A percentile compares a stretch with the other conserved stretches of the same genome.
These are phyloP conservation scores for Phaeosphaeriaceae sp. DNA, from an alignment of 2,329 filamentous ascomycete genomes.

Conservation along the genomic window DNA sequence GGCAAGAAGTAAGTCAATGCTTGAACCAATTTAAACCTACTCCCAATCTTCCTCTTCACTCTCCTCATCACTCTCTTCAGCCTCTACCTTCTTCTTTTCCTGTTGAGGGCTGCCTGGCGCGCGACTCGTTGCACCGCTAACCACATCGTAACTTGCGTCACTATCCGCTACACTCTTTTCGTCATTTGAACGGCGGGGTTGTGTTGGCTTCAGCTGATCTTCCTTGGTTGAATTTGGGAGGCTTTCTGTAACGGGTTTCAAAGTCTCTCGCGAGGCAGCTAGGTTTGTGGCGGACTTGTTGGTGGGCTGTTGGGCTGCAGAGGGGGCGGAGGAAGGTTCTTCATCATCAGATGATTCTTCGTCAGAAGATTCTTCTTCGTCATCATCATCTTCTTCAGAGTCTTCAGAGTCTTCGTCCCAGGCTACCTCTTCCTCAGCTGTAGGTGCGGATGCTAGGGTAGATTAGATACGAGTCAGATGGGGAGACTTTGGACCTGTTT, in stretches of 20 bases:
- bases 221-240: constrained; percentile 5
- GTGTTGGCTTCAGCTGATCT: constrained; percentile 61
- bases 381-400: constrained; percentile 9
- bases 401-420: constrained; percentile 76
- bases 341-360: constrained; percentile 6
- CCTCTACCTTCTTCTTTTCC: constrained; percentile 52
- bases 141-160: constrained; percentile 94
- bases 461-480: constrained; percentile 3
- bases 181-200: constrained; percentile 70
- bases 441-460: constrained; percentile 62
- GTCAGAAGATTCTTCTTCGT: constrained; percentile 16
- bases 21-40: constrained; percentile 45
- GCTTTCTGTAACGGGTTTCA: constrained; percentile 41
- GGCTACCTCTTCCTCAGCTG: constrained; percentile 74
- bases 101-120: constrained; percentile 71
- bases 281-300: constrained; percentile 57
- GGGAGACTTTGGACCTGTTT: neutral
- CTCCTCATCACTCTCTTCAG: constrained; percentile 67
- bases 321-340: constrained; percentile 3
- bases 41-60: constrained; percentile 70
- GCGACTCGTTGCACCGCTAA: constrained; percentile 76
- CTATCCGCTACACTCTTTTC: constrained; percentile 86
- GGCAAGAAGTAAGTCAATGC: no score
- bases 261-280: constrained; percentile 45
- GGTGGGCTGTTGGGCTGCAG: constrained; percentile 48